These are phyloP conservation scores for Penicillium sp. DNA, from an alignment of 2,329 filamentous ascomycete species.

Conservation along the genomic window DNA sequence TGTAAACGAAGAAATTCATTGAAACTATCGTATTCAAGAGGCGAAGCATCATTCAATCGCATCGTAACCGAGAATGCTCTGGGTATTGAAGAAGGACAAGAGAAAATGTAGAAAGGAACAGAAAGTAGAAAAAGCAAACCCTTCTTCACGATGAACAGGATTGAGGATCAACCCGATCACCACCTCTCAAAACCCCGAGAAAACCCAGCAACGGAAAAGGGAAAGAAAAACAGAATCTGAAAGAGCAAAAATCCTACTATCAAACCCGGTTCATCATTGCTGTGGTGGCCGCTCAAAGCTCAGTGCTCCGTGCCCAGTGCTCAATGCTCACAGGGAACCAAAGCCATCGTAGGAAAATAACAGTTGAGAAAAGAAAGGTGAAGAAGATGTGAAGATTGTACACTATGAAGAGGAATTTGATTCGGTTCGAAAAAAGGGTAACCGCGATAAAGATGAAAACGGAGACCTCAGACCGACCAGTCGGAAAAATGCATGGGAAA, in stretches of 20 bases:
- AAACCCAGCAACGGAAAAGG: background rate
- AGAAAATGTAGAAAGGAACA: background rate
- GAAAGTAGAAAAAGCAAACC: background rate
- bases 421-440: slow-evolving; percentile 17
- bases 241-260: background rate
- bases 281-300: background rate
- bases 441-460: slow-evolving; percentile 15
- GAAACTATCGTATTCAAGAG: background rate
- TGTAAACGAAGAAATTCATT: background rate
- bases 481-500: slow-evolving; percentile 28
- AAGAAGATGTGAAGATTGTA: slow-evolving; percentile 30
- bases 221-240: background rate
- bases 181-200: background rate
- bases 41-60: slow-evolving; percentile 4
- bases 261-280: background rate
- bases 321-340: background rate
- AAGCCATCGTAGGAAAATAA: background rate
- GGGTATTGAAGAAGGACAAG: slow-evolving; percentile 10
- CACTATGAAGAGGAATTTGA: slow-evolving; percentile 31
- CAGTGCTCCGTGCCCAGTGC: background rate
- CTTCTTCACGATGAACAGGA: too few relatives aligned
- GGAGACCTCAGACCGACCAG: slow-evolving; percentile 23
- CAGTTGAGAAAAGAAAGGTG: slow-evolving; percentile 6
- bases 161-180: background rate
- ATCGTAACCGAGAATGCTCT: slow-evolving; percentile 3